These are phyloP conservation scores for Penicillium paradoxum DNA, from an alignment of 495 filamentous ascomycete species.

Conservation along the genomic window DNA sequence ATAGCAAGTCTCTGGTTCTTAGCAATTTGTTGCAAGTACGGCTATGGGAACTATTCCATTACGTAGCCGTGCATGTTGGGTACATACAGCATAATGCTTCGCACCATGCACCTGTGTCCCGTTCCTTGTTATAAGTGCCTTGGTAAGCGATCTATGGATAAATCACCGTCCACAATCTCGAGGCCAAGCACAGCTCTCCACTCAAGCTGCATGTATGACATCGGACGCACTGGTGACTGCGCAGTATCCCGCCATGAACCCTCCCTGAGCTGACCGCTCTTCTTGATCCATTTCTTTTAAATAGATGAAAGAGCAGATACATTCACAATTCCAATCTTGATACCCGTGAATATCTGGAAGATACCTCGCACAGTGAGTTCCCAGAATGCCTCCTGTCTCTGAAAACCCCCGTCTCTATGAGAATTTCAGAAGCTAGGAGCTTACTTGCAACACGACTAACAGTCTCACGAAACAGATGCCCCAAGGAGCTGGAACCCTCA, in stretches of 20 bases:
- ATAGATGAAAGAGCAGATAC: background rate
- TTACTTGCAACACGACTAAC: no score
- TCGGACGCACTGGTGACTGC: conserved; percentile 1
- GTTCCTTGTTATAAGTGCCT: background rate
- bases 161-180: background rate
- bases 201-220: conserved; percentile 8
- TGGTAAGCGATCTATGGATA: background rate
- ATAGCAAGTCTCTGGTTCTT: no score
- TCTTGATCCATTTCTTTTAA: background rate
- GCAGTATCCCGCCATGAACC: background rate
- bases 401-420: background rate
- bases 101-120: background rate
- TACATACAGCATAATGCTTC: background rate
- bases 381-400: background rate
- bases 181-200: conserved; percentile 1
- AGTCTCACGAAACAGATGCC: background rate
- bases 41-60: no score
- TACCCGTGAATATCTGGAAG: background rate
- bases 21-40: no score
- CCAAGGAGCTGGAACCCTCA: conserved; percentile 7
- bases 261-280: conserved; percentile 4
- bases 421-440: no score
- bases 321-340: background rate
- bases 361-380: background rate
- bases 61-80: background rate